Percentiles rank a stretch among this genome's conserved stretches.
Conservation (phyloP, 2,329 filamentous ascomycete genomes). For the Hortaea sp. region DNA sequence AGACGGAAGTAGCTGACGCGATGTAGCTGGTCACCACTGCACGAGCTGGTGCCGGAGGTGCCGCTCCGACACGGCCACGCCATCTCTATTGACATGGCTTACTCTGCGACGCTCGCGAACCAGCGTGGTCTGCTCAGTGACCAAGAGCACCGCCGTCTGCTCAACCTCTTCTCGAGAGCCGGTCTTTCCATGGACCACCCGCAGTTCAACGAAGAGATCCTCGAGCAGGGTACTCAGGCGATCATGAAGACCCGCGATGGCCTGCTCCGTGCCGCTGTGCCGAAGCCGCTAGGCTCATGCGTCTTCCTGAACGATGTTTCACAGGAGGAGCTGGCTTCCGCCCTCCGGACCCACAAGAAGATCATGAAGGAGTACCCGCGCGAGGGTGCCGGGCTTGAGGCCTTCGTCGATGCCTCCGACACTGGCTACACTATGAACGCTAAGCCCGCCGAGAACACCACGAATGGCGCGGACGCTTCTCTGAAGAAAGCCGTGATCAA, state of each 20-base stretch:
- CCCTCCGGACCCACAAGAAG: conserved; percentile 53
- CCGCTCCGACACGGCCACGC: conserved; percentile 64
- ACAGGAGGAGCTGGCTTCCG: conserved; percentile 50
- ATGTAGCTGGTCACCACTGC: conserved; percentile 56
- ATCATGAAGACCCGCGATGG: conserved; percentile 65
- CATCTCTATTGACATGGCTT: conserved; percentile 68
- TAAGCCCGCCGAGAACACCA: conserved; percentile 25
- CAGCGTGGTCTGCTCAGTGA: conserved; percentile 50
- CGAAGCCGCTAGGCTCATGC: conserved; percentile 56
- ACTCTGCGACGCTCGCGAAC: conserved; percentile 58
- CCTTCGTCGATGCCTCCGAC: conserved; percentile 59
- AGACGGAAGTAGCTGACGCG: neutral
- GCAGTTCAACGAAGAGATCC: conserved; percentile 54
- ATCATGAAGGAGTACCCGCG: conserved; percentile 54
- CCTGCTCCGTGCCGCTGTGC: conserved; percentile 56
- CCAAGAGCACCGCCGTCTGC: conserved; percentile 50
- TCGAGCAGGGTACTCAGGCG: conserved; percentile 56
- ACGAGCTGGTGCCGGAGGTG: conserved; percentile 58
- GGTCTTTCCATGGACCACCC: conserved; percentile 63
- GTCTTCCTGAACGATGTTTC: conserved; percentile 59
- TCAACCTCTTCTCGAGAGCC: conserved; percentile 59
- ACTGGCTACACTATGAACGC: conserved; percentile 49
- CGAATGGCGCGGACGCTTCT: conserved; percentile 15
- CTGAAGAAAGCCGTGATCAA: conserved; percentile 26
- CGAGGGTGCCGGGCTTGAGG: conserved; percentile 55